phyloP scores from a whole-genome alignment of 75 land plant genomes.

The Isoetes taiwanensis region DNA sequence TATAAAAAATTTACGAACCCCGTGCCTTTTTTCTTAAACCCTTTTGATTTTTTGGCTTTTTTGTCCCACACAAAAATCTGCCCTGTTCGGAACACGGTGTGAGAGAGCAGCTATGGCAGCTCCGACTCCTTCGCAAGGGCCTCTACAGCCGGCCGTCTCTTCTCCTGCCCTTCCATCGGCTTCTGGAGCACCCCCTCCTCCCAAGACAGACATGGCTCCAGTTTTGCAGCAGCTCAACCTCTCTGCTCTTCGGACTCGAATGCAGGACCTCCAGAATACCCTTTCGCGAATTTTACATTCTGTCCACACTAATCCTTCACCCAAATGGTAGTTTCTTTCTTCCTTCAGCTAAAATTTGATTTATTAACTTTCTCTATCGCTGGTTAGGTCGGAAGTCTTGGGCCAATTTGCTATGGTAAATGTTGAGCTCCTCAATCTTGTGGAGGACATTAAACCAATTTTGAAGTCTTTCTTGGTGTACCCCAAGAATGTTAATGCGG shows the following conservation, averaged over 20 bases:
- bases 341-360: conserved; percentile 14
- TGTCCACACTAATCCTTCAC: conserved; percentile 38
- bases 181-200: no score
- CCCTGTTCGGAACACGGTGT: no score
- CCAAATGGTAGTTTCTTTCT: conserved; percentile 14
- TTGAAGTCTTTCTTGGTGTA: conserved; percentile 80
- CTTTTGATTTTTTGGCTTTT: no score
- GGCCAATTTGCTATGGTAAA: conserved; percentile 93
- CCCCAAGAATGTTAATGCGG: conserved; percentile 87
- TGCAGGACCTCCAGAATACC: conserved; percentile 55
- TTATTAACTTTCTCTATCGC: neutral
- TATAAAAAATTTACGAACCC: no score
- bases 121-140: no score
- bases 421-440: conserved; percentile 80
- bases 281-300: conserved; percentile 72
- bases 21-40: no score
- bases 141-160: no score
- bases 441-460: conserved; percentile 90
- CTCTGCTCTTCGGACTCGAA: conserved; percentile 57
- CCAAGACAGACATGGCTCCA: conserved; percentile 25
- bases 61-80: no score
- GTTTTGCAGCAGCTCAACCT: conserved; percentile 71
- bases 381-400: conserved; percentile 70
- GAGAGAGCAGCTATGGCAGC: no score
- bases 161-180: no score